Evolutionary conservation across 495 filamentous ascomycete species (phyloP).

Genomic region (Hypoxylon perforatum): DNA sequence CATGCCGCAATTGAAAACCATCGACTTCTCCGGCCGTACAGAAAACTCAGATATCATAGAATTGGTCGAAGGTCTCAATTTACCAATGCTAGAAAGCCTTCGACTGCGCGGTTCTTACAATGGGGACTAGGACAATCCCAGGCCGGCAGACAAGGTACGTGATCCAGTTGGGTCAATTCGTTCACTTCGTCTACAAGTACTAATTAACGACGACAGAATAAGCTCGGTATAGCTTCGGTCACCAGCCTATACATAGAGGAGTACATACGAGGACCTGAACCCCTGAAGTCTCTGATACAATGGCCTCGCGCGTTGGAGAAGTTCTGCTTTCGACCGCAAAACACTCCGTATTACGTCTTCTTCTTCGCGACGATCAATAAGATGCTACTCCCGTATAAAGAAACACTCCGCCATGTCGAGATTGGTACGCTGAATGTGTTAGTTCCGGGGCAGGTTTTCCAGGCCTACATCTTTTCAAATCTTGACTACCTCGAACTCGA

Average conservation of each 20-base stretch:
- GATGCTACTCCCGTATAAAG: background rate
- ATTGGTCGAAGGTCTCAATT: background rate
- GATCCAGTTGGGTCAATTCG: background rate
- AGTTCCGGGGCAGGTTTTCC: background rate
- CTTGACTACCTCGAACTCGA: background rate
- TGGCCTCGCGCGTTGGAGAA: background rate
- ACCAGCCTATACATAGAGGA: background rate
- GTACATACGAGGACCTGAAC: background rate
- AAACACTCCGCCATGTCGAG: background rate
- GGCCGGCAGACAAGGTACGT: background rate
- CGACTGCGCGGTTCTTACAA: background rate
- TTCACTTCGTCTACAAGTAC: background rate
- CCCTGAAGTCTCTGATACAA: slow-evolving; percentile 5
- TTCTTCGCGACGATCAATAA: background rate
- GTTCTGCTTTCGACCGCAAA: background rate
- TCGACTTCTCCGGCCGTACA: background rate
- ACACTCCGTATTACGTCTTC: background rate
- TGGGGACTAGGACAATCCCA: background rate
- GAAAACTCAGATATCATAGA: background rate
- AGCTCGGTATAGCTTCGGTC: background rate
- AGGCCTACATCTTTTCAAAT: slow-evolving; percentile 1
- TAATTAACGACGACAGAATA: background rate
- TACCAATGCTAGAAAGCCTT: slow-evolving; percentile 1
- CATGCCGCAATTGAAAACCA: background rate
- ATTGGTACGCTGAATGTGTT: background rate